Base-by-base conservation (phyloP, 345 rosid species). In the Dipteronia dyeriana region DNA sequence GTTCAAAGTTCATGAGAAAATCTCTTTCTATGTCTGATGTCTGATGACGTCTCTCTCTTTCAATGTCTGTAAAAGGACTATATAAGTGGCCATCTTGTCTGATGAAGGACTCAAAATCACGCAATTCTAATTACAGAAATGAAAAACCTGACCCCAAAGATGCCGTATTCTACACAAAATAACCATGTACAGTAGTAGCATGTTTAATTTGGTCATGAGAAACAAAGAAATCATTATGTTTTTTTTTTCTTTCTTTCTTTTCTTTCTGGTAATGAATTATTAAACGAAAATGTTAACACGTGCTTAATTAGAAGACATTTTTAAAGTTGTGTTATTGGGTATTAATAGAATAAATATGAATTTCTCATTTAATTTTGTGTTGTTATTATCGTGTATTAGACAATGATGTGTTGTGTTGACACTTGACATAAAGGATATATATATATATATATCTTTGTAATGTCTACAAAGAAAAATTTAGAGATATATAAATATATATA, bases 141-240 rank as follows among this genome's bases (percentile, higher is more conserved):
- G n/a, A 63, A 63, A 41, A 74, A 19, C 69, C 29, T 25, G 68
- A 65, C 69, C 70, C 54, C 54, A 49, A 64, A 62, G 47, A 49
- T 29, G 34, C 47, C 63, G 69, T 25, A 29, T 47, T 74, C 7
- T 49, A 6, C 26, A 64, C 77, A 62, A 17, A 14, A 62, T 61
- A 4, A 22, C 53, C 20, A 74, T 51, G 16, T 41, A 6, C 25
- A 45, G 11, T 17, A 10, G 26, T 31, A 31, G 3, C 38, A 19
- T 43, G 17, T 16, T 45, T n/a, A n/a, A n/a, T n/a, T 26, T 74
- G 56, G 22, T 25, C 76, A 43, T 25, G 5, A 23, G 54, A 20
- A 61, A 23, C 7, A 25, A n/a, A 45, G 29, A 74, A 45, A 41
- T 39, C 31, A 39, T 57, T 20, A 56, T 17, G 43, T 26, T 51